Evolutionary conservation across 768 basidiomycete species (phyloP), one percentile per base, ranked within the genome.

Genomic region (Russula griseocarnosa): DNA sequence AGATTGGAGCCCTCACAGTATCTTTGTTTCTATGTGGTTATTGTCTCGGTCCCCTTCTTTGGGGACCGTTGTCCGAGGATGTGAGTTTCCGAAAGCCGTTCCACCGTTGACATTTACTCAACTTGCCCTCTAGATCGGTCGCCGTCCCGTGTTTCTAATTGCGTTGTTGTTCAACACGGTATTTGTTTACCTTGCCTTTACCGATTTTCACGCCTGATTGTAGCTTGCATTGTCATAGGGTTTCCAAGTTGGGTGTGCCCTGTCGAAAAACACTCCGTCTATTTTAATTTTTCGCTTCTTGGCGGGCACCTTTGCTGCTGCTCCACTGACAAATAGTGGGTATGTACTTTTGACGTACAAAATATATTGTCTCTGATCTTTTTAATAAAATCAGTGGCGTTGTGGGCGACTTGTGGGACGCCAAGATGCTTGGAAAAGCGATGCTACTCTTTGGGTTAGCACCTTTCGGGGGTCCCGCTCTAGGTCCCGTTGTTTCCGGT

Each of bases 21-120:
- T 81, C 86, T 2, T 77, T 88, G 5, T 88, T 87, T 71, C 80
- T 88, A 16, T 78, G 78, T n/a, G 86, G 86, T n/a, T 87, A 86
- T 68, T 83, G 81, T 65, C 77, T 86, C 24, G 68, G 68, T 3
- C 68, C 68, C 5, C 57, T 69, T 9, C 46, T 69, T 14, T 67
- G 67, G 67, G 69, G 69, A 4, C 69, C 67, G 11, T 60, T 69
- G 26, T 69, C 74, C 2, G 80, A 81, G 58, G 74, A 76, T 51
- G 68, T 71, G 24, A 16, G 70, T 69, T 38, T 50, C 56, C 54
- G 67, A 20, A 63, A 69, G 3, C 42, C 54, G 18, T 63, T 73
- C 16, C 6, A 1, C 36, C 18, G 22, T 20, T 55, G 0, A 5
- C 32, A 11, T 40, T 20, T 24, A 10, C 20, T 60, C 5, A 59